Percentiles rank a stretch among this genome's conserved stretches.
These are phyloP conservation scores for Solanum corneliomulleri DNA, from an alignment of 257 asterid genomes.

Conservation along the genomic window DNA sequence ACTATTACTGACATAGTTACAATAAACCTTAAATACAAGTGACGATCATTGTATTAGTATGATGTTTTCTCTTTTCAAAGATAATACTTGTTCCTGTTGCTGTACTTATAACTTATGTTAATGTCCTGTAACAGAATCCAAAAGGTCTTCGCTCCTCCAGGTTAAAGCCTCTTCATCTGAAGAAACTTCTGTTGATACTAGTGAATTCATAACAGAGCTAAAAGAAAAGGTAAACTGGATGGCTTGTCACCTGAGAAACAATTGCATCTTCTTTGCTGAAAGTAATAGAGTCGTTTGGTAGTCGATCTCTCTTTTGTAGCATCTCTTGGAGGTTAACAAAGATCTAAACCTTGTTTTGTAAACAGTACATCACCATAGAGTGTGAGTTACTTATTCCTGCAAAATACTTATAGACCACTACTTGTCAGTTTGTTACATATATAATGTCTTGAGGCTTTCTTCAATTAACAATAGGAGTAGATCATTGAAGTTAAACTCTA, in stretches of 20 bases:
- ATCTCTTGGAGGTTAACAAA: background rate
- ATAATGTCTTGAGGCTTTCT: background rate
- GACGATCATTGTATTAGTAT: background rate
- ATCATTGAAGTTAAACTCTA: background rate
- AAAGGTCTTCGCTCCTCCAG: conserved; percentile 34
- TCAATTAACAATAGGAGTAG: background rate
- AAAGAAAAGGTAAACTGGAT: conserved; percentile 53
- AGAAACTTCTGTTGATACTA: conserved; percentile 47
- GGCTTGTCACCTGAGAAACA: background rate
- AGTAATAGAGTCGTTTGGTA: background rate
- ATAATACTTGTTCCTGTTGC: background rate
- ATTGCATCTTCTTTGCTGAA: background rate
- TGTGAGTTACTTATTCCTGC: background rate
- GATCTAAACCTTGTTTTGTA: background rate
- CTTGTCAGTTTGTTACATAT: background rate
- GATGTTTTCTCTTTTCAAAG: background rate
- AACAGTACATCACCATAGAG: background rate
- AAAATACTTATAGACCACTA: background rate
- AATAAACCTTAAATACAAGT: background rate
- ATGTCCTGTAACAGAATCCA: conserved; percentile 31
- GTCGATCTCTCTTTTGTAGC: background rate
- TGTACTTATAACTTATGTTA: background rate
- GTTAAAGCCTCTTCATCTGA: conserved; percentile 80
- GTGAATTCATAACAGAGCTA: conserved; percentile 56
- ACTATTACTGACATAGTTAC: background rate